Conservation (phyloP, 2,329 filamentous ascomycete genomes). For the Penicillium italicum region DNA sequence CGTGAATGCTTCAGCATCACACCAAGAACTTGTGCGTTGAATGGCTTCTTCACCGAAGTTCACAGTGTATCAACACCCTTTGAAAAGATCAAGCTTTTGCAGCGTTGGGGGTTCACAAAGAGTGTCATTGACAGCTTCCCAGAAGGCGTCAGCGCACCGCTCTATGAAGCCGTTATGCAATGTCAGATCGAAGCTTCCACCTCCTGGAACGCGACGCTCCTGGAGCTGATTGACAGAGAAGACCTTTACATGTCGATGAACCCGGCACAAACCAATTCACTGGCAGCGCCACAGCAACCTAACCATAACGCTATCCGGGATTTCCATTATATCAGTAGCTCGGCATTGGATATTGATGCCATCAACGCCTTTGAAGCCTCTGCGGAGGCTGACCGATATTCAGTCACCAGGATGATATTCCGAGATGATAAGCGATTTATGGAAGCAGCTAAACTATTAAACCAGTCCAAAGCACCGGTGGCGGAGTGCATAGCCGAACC, state of each 20-base stretch:
- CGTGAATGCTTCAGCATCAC: conserved; percentile 45
- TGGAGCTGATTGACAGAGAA: conserved; percentile 73
- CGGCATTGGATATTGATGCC: conserved; percentile 47
- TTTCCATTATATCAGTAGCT: conserved; percentile 68
- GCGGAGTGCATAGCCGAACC: conserved; percentile 73
- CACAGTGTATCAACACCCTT: conserved; percentile 49
- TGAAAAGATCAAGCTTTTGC: conserved; percentile 70
- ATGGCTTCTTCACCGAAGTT: conserved; percentile 61
- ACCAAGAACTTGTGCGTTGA: conserved; percentile 67
- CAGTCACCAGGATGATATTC: conserved; percentile 82
- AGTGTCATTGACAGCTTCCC: conserved; percentile 76
- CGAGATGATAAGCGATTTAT: conserved; percentile 84
- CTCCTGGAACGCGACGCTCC: conserved; percentile 67
- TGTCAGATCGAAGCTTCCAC: conserved; percentile 80
- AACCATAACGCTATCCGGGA: conserved; percentile 69
- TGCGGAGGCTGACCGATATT: conserved; percentile 77
- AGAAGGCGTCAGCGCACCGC: conserved; percentile 72
- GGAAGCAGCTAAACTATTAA: conserved; percentile 80
- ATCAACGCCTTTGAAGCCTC: conserved; percentile 67
- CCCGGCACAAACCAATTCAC: conserved; percentile 40
- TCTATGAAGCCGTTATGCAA: conserved; percentile 78
- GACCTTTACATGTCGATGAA: conserved; percentile 70
- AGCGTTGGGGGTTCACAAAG: conserved; percentile 60
- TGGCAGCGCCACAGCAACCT: conserved; percentile 40
- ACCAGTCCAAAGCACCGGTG: conserved; percentile 73